A percentile compares a stretch with the other conserved stretches of the same genome.
These are phyloP conservation scores for Sporothrix curviconia DNA, from an alignment of 2,329 filamentous ascomycete species.

Conservation along the genomic window DNA sequence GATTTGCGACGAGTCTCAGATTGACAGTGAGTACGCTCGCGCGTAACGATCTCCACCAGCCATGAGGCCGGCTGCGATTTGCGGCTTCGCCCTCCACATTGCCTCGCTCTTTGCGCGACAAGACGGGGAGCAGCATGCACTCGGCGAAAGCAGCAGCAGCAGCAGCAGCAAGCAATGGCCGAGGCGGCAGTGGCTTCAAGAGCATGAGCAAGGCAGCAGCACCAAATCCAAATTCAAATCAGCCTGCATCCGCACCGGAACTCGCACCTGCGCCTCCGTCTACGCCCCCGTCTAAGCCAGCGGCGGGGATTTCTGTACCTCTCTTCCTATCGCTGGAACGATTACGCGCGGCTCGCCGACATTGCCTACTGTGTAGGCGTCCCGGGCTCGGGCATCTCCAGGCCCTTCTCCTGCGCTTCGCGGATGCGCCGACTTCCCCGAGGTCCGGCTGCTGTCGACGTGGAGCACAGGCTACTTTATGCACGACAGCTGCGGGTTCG, in stretches of 20 bases:
- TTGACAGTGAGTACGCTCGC: neutral
- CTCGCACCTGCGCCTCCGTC: neutral
- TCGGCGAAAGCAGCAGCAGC: neutral
- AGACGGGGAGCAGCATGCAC: neutral
- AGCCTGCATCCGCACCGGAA: neutral
- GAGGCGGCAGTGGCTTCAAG: neutral
- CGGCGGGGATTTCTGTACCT: neutral
- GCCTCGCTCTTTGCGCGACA: neutral
- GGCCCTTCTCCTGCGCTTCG: slow-evolving; percentile 78
- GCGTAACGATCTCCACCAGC: neutral
- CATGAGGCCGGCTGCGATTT: neutral
- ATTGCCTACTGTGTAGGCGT: slow-evolving; percentile 89
- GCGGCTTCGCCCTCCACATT: neutral
- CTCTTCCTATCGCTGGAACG: slow-evolving; percentile 82
- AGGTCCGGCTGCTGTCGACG: slow-evolving; percentile 70
- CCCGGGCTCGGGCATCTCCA: slow-evolving; percentile 74
- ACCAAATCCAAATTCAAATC: too few species aligned
- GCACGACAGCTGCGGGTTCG: slow-evolving; percentile 88
- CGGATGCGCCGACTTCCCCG: slow-evolving; percentile 78
- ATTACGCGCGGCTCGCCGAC: slow-evolving; percentile 82
- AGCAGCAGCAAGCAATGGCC: too few species aligned
- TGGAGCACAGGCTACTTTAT: slow-evolving; percentile 88
- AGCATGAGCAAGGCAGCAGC: neutral
- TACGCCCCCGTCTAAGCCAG: neutral
- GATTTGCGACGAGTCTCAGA: neutral